Conservation (phyloP, 345 rosid species). For the Litchi chinensis region DNA sequence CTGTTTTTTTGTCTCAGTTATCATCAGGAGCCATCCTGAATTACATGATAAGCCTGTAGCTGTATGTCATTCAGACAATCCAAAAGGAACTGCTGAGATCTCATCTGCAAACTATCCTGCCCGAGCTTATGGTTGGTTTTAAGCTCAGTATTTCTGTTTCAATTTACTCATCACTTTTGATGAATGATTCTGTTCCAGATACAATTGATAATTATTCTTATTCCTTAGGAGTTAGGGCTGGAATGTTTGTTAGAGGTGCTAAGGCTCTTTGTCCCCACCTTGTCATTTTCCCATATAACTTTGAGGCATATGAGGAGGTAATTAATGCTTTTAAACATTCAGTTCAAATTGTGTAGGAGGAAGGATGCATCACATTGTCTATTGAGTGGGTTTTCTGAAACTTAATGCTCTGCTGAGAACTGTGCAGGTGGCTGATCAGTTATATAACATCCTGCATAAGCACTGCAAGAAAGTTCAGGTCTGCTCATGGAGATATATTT, state of each 20-base stretch:
- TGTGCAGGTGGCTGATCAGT: constrained; percentile 91
- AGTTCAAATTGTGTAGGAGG: constrained; percentile 12
- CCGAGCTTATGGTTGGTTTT: constrained; percentile 74
- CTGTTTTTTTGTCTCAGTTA: constrained; percentile 91
- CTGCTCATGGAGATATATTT: constrained; percentile 20
- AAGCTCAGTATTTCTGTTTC: constrained; percentile 28
- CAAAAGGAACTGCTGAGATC: constrained; percentile 96
- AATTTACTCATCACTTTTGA: constrained; percentile 9
- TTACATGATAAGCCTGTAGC: constrained; percentile 87
- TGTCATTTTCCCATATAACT: constrained; percentile 82
- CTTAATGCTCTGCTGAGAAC: constrained; percentile 18
- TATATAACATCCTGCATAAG: constrained; percentile 81
- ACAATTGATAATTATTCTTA: constrained; percentile 15
- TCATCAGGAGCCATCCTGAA: constrained; percentile 68
- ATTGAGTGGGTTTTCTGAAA: constrained; percentile 4
- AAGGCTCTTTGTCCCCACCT: constrained; percentile 89
- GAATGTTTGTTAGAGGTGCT: constrained; percentile 94
- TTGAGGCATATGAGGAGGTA: constrained; percentile 90
- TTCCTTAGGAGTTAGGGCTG: constrained; percentile 73
- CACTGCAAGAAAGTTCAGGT: constrained; percentile 88
- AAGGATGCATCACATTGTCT: constrained; percentile 1
- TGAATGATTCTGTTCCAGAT: constrained; percentile 19
- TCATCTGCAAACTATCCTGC: constrained; percentile 98
- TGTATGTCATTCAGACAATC: constrained; percentile 87
- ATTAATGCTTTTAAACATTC: constrained; percentile 9